Percentiles rank a stretch among this genome's conserved stretches.
Conservation (phyloP, 768 basidiomycete species). For the Russula sp. region DNA sequence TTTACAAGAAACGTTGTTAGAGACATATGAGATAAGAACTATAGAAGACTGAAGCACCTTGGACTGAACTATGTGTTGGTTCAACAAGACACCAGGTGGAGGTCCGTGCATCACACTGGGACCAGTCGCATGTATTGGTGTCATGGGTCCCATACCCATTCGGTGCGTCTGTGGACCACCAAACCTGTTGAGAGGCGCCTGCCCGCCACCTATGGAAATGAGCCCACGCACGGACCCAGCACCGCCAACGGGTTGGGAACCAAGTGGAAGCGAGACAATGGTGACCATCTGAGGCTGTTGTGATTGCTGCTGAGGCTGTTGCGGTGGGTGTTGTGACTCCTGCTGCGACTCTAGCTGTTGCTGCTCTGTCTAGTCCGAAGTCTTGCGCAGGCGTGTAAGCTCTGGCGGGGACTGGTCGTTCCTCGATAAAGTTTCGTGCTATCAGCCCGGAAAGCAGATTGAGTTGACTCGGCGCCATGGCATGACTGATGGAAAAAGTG, state of each 20-base stretch:
- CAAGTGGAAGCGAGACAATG: conserved; percentile 33
- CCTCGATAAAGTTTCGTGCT: conserved; percentile 29
- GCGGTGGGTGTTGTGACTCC: conserved; percentile 35
- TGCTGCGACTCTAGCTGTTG: conserved; percentile 23
- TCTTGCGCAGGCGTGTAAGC: conserved; percentile 31
- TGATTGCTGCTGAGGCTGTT: conserved; percentile 47
- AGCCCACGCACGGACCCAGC: conserved; percentile 31
- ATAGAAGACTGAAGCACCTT: neutral
- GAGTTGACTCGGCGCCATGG: neutral
- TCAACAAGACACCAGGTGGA: conserved; percentile 3
- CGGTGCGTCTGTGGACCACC: conserved; percentile 13
- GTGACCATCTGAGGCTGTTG: conserved; percentile 38
- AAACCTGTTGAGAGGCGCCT: neutral
- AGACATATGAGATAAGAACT: neutral
- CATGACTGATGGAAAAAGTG: neutral
- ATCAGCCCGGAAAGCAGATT: neutral
- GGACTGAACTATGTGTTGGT: conserved; percentile 4
- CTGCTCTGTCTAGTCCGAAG: conserved; percentile 28
- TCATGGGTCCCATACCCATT: conserved; percentile 12
- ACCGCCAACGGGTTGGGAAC: conserved; percentile 28
- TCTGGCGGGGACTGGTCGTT: conserved; percentile 33
- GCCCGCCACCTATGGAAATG: conserved; percentile 31
- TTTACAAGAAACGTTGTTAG: neutral
- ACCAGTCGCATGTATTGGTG: conserved; percentile 16
- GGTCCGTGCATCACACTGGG: conserved; percentile 11